Evolutionary conservation across 192 early-diverging fungal species (phyloP), one percentile per base, ranked within the genome.

Genomic region (Umbelopsis isabellina): DNA sequence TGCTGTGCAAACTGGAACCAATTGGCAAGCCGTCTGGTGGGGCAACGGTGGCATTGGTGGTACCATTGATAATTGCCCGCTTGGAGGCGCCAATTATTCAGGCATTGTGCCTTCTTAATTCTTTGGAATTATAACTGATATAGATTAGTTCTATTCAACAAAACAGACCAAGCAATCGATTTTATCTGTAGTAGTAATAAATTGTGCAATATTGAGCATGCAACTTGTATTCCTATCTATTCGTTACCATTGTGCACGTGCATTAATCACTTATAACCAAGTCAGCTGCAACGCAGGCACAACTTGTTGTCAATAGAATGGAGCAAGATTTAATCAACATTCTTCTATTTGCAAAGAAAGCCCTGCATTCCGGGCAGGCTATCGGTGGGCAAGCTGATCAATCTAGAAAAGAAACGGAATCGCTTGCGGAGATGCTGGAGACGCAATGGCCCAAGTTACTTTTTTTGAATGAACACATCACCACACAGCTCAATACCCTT

Each of bases 271-370:
- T 9, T 41, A 41, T 41, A 41, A 41, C 7, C 10, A 41, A 41
- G 10, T 41, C 37, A 41, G 37, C 37, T 41, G 37, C 5, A 41
- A 41, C 5, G 37, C 5, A 4, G 10, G 37, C 37, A 16, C 48
- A 49, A 21, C 12, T 16, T 49, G 15, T 41, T 41, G 37, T 1
- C 46, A 18, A 49, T 16, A 46, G 30, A 18, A 79, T 80, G 71
- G 74, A 80, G 49, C 71, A 75, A 46, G 55, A 80, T 18, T 33
- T 80, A 13, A 76, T 80, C 3, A 69, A 50, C 9, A 46, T 80
- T 21, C 50, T 80, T 2, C 25, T 76, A 33, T 65, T 66, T 20
- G 71, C 79, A 10, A 75, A 80, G 47, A 76, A 76, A 35, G 79
- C 74, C 8, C 49, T 80, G 27, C 61, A 46, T 1, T 55, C 65